Evolutionary conservation across 148 eudicot genomes (phyloP).

Genomic region (Hydrangea macrophylla): DNA sequence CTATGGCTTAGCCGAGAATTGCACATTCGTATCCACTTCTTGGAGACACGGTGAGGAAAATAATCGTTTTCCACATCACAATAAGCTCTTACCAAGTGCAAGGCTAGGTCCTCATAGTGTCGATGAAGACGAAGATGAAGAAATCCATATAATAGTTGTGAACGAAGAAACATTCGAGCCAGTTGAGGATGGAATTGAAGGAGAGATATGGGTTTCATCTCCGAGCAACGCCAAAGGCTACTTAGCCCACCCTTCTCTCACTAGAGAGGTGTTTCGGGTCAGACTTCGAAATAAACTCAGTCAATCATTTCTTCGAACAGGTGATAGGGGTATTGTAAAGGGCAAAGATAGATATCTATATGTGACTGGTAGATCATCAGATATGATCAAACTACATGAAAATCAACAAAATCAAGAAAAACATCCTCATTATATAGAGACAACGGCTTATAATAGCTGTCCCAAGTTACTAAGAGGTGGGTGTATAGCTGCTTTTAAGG

Average conservation of each 20-base stretch:
- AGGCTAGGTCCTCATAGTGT: conserved; percentile 24
- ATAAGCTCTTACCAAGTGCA: conserved; percentile 41
- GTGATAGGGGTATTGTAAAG: conserved; percentile 38
- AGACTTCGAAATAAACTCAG: conserved; percentile 15
- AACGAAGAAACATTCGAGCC: conserved; percentile 38
- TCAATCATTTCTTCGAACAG: conserved; percentile 30
- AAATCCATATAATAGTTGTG: conserved; percentile 34
- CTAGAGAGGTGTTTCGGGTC: conserved; percentile 27
- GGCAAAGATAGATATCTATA: conserved; percentile 42
- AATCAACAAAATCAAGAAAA: conserved; percentile 21
- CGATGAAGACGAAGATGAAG: conserved; percentile 17
- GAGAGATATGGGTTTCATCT: conserved; percentile 49
- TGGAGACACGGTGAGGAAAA: conserved; percentile 25
- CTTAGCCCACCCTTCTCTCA: conserved; percentile 36
- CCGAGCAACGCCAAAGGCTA: conserved; percentile 52
- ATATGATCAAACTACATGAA: conserved; percentile 24
- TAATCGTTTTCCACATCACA: conserved; percentile 26
- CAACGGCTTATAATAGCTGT: conserved; percentile 28
- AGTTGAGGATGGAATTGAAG: conserved; percentile 38
- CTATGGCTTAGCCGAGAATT: conserved; percentile 51
- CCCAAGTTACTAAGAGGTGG: conserved; percentile 33
- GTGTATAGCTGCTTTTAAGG: conserved; percentile 36
- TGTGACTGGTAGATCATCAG: conserved; percentile 35
- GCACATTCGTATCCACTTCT: conserved; percentile 48
- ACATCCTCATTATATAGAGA: conserved; percentile 48